These are phyloP conservation scores for Neurospora discreta DNA, from an alignment of 495 filamentous ascomycete species.

Conservation along the genomic window DNA sequence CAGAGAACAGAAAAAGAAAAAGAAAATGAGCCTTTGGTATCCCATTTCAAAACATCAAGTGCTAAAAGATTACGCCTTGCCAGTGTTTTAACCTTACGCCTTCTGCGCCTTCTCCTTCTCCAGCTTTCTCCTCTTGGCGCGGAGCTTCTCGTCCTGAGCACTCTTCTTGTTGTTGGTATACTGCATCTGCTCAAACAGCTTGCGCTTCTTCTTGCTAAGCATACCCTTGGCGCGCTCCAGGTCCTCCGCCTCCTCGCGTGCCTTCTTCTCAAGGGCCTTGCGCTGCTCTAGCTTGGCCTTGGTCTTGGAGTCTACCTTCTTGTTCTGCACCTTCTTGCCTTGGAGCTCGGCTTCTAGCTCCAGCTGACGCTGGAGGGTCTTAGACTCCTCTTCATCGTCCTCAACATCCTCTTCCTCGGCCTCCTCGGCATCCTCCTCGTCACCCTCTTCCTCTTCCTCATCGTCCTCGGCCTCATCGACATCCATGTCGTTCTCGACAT, in stretches of 20 bases:
- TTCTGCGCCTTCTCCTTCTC: conserved; percentile 16
- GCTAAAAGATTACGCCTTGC: conserved; percentile 18
- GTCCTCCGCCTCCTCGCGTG: conserved; percentile 67
- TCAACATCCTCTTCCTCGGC: conserved; percentile 33
- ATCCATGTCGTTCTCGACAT: conserved; percentile 33
- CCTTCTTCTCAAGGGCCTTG: conserved; percentile 60
- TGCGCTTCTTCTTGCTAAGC: conserved; percentile 85
- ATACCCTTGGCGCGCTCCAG: conserved; percentile 82
- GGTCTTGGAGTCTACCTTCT: conserved; percentile 37
- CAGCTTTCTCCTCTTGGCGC: conserved; percentile 77
- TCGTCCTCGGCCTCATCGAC: conserved; percentile 32
- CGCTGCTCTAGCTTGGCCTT: conserved; percentile 49
- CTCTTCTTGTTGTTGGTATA: conserved; percentile 79
- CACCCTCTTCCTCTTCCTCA: conserved; percentile 33
- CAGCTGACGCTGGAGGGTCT: conserved; percentile 52
- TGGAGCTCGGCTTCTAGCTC: conserved; percentile 86
- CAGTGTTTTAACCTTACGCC: conserved; percentile 6
- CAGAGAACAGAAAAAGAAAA: background rate
- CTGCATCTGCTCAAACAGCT: conserved; percentile 84
- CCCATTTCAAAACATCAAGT: conserved; percentile 2
- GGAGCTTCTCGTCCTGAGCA: conserved; percentile 60
- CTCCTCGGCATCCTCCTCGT: conserved; percentile 29
- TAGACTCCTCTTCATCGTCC: conserved; percentile 39
- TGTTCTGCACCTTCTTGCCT: conserved; percentile 35
- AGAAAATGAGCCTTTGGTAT: background rate